Evolutionary conservation across 352 stramenopile species (phyloP), one percentile per base, ranked within the genome.

Genomic region (Paralagenidium karlingii): DNA sequence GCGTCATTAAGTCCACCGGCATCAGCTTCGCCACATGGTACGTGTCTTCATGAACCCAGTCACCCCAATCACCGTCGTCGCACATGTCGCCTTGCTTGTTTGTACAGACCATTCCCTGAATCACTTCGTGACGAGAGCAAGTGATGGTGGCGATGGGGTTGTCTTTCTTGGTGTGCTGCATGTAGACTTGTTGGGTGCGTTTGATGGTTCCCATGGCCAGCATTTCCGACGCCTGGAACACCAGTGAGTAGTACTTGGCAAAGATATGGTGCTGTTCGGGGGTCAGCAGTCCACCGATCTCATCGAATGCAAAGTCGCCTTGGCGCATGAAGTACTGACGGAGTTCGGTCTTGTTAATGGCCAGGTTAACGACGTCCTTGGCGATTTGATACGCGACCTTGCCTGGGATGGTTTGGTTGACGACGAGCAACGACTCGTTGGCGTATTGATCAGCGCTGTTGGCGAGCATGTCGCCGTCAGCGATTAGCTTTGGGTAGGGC

Each of bases 201-300:
- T 8, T 7, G 8, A 18, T 38, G 31, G 8, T 22, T n/a, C n/a
- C 25, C 0, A 43, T 36, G 9, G 43, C 58, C 1, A 54, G 58
- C 22, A 68, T 62, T 38, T 64, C 58, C 21, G 41, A 51, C n/a
- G 54, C 51, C 34, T 68, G 58, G 15, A 60, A 40, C n/a, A 64
- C 16, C 7, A 64, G 24, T 11, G 54, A 31, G 29, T 68, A 68
- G 38, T 68, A 64, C 24, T 39, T 25, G 4, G 51, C 16, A 3
- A 64, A 34, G 15, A 36, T 46, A 18, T 59, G 47, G 34, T 57
- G 58, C 13, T 64, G 44, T 3, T 58, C 33, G 11, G 58, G 54
- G 2, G 22, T 29, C 29, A 68, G 41, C 8, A 68, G 19, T 25
- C 58, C 38, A 43, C 55, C 45, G 21, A 47, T 46, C 9, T 34